phyloP scores from a whole-genome alignment of 805 yeast genomes.

The Myxozyma neglecta region DNA sequence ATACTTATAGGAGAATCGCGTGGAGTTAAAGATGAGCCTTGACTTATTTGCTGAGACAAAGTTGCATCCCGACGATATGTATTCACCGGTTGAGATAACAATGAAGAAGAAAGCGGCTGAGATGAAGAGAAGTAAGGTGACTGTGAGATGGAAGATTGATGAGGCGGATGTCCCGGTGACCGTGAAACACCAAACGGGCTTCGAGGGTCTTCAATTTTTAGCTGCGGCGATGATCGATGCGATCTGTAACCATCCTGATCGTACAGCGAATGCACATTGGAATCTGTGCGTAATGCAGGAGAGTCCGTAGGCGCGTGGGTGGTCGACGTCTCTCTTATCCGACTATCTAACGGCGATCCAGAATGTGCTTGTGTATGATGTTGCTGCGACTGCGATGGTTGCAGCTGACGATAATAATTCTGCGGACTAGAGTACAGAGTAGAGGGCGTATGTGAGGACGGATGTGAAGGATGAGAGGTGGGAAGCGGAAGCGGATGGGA shows the following conservation, averaged over 20 bases:
- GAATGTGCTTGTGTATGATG: neutral
- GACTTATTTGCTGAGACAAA: neutral
- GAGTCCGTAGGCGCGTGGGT: neutral
- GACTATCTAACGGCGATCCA: neutral
- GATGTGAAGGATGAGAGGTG: neutral
- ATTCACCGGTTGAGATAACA: neutral
- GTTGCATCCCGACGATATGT: neutral
- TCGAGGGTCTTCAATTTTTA: neutral
- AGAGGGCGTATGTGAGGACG: neutral
- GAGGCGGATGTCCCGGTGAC: neutral
- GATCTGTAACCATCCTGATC: neutral
- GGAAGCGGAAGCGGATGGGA: neutral
- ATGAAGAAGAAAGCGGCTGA: neutral
- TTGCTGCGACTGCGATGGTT: neutral
- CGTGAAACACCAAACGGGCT: neutral
- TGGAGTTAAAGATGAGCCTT: constrained; percentile 4
- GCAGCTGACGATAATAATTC: too few species aligned
- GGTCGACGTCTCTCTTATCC: neutral
- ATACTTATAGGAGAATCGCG: neutral
- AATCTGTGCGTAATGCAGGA: neutral
- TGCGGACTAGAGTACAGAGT: neutral
- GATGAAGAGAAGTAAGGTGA: neutral
- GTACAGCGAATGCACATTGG: neutral
- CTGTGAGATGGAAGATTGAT: neutral
- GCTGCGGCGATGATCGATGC: neutral